Conservation (phyloP, 352 stramenopile species). For the Phytophthora pluvialis region DNA sequence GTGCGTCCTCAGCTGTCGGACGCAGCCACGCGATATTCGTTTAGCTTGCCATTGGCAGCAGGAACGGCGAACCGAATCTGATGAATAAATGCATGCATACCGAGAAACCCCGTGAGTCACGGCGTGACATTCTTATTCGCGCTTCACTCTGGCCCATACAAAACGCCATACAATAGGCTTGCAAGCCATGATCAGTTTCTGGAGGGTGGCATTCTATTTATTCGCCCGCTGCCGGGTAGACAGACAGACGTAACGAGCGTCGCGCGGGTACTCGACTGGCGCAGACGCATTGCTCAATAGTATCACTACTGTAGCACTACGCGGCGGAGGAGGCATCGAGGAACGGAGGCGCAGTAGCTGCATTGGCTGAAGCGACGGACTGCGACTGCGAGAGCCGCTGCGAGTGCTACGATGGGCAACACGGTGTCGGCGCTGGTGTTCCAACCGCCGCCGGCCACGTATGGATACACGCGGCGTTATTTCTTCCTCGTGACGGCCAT, state of each 20-base stretch:
- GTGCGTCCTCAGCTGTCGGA: not conserved
- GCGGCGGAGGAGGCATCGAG: not conserved
- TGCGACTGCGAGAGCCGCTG: not conserved
- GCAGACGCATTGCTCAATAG: not conserved
- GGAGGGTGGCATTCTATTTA: constrained; percentile 38
- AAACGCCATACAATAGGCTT: constrained; percentile 10
- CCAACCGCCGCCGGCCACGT: constrained; percentile 83
- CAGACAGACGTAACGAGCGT: constrained; percentile 20
- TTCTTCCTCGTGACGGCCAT: constrained; percentile 94
- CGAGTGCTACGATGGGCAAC: constrained; percentile 63
- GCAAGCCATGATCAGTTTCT: constrained; percentile 30
- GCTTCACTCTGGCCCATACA: constrained; percentile 28
- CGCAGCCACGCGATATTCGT: constrained; percentile 4
- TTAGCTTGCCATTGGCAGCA: constrained; percentile 11
- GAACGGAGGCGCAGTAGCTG: constrained; percentile 1
- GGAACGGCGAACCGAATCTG: constrained; percentile 1
- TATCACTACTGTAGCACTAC: not conserved
- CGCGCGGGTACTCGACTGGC: constrained; percentile 4
- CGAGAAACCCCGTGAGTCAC: not conserved
- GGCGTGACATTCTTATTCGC: constrained; percentile 10
- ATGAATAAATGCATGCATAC: constrained; percentile 9
- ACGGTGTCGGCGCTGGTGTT: constrained; percentile 89
- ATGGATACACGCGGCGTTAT: constrained; percentile 85
- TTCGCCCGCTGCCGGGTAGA: constrained; percentile 10
- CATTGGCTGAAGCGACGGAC: not conserved